Conservation (phyloP, 2,329 filamentous ascomycete species). For the Aspergillus sp. region DNA sequence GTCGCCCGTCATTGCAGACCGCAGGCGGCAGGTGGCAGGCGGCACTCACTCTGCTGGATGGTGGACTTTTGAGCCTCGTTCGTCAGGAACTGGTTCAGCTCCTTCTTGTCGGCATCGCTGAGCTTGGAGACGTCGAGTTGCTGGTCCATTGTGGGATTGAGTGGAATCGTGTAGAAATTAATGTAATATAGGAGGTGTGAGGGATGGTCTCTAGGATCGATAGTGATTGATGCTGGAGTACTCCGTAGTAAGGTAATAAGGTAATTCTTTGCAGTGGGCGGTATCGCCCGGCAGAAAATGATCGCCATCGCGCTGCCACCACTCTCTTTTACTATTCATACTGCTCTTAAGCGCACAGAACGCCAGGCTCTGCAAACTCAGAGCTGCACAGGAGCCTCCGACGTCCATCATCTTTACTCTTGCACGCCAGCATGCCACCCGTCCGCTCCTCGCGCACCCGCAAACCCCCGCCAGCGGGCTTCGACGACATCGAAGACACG, state of each 20-base stretch:
- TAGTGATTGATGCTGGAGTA: too few species aligned
- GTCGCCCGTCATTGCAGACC: too few species aligned
- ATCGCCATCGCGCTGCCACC: background rate
- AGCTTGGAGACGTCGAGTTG: slow-evolving; percentile 68
- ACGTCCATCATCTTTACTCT: too few species aligned
- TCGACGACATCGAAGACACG: slow-evolving; percentile 67
- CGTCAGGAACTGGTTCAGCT: slow-evolving; percentile 80
- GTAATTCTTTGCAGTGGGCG: slow-evolving; percentile 5
- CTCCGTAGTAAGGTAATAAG: too few species aligned
- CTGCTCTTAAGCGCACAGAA: too few species aligned
- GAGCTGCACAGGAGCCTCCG: too few species aligned
- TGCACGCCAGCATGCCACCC: slow-evolving; percentile 52
- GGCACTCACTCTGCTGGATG: slow-evolving; percentile 48
- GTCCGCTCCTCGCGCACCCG: slow-evolving; percentile 58
- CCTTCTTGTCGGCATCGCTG: slow-evolving; percentile 76
- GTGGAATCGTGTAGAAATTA: too few species aligned
- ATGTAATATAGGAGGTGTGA: background rate
- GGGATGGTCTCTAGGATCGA: too few species aligned
- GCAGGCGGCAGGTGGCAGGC: too few species aligned
- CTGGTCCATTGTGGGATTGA: slow-evolving; percentile 34
- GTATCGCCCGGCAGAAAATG: slow-evolving; percentile 7
- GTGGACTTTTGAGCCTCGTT: slow-evolving; percentile 79
- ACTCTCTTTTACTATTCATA: background rate
- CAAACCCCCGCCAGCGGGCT: slow-evolving; percentile 64
- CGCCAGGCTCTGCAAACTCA: too few species aligned